Percentiles rank a stretch among this genome's conserved stretches.
These are phyloP conservation scores for Kwoniella mangroviensis DNA, from an alignment of 768 basidiomycete species.

Conservation along the genomic window DNA sequence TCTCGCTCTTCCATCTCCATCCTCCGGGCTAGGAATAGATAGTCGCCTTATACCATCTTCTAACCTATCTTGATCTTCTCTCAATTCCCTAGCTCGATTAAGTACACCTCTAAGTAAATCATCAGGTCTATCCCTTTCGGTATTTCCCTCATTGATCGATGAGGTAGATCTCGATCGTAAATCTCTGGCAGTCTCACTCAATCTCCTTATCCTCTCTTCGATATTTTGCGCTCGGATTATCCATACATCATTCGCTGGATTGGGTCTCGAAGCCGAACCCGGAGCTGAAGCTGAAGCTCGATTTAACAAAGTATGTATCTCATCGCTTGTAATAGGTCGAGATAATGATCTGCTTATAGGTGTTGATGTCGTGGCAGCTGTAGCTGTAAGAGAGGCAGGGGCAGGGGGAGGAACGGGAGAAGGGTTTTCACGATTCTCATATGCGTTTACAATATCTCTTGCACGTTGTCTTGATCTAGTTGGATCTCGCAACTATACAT, in stretches of 20 bases:
- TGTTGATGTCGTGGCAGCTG: slow-evolving; percentile 2
- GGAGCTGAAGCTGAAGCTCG: slow-evolving; percentile 17
- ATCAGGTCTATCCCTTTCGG: background rate
- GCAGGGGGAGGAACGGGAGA: background rate
- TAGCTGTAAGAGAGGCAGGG: background rate
- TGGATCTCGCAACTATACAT: slow-evolving; percentile 7
- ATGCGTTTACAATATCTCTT: slow-evolving; percentile 10
- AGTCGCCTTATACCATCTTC: slow-evolving; percentile 13
- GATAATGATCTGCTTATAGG: background rate
- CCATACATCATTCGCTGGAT: slow-evolving; percentile 2
- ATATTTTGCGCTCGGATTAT: slow-evolving; percentile 13
- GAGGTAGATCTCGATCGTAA: slow-evolving; percentile 6
- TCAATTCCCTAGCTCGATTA: slow-evolving; percentile 15
- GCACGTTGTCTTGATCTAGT: slow-evolving; percentile 14
- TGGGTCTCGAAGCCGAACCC: background rate
- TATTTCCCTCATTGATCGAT: background rate
- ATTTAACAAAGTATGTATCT: slow-evolving; percentile 20
- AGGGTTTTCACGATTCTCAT: slow-evolving; percentile 16
- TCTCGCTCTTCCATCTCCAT: background rate
- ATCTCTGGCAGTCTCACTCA: slow-evolving; percentile 24
- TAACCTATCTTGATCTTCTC: slow-evolving; percentile 22
- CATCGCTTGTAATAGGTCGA: slow-evolving; percentile 20
- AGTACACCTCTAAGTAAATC: slow-evolving; percentile 10
- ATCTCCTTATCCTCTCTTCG: slow-evolving; percentile 14
- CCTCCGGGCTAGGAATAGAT: background rate